These are phyloP conservation scores for Phytophthora podocarpi DNA, from an alignment of 352 stramenopile genomes.

Conservation along the genomic window DNA sequence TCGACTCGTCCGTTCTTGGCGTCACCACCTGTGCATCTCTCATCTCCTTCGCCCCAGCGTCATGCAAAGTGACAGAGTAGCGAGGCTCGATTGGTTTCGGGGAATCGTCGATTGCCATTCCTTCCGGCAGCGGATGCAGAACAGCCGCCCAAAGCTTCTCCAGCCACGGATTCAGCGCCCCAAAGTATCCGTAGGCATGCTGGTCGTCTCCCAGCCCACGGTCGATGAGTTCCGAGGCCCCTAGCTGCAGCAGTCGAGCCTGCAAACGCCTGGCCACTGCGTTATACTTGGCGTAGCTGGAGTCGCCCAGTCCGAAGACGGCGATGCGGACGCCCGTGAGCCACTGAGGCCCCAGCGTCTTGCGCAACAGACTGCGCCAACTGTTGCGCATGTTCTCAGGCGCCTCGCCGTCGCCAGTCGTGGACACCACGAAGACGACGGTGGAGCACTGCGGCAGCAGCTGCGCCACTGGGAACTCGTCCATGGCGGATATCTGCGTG, in stretches of 20 bases:
- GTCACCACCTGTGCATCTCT: constrained; percentile 20
- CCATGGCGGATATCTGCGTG: constrained; percentile 61
- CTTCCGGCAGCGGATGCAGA: constrained; percentile 56
- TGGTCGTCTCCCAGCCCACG: constrained; percentile 90
- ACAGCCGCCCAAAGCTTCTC: constrained; percentile 70
- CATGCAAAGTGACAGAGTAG: constrained; percentile 52
- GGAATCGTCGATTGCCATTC: constrained; percentile 69
- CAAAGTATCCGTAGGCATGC: constrained; percentile 86
- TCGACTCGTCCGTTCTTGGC: constrained; percentile 39
- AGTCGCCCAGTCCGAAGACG: constrained; percentile 93
- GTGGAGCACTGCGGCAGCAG: constrained; percentile 56
- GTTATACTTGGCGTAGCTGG: constrained; percentile 94
- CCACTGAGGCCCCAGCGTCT: constrained; percentile 71
- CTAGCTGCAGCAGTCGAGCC: constrained; percentile 86
- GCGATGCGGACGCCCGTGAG: constrained; percentile 75
- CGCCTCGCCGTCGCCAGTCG: constrained; percentile 92
- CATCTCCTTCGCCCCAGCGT: constrained; percentile 10
- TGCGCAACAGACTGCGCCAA: constrained; percentile 90
- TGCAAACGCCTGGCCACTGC: constrained; percentile 86
- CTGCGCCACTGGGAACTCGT: constrained; percentile 64
- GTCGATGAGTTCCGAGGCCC: constrained; percentile 72
- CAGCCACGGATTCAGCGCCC: constrained; percentile 83
- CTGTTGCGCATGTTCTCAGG: constrained; percentile 90
- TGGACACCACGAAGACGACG: constrained; percentile 91
- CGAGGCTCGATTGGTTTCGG: constrained; percentile 52